Evolutionary conservation across 2,329 filamentous ascomycete species (phyloP).

Genomic region (Colletotrichum aenigma): DNA sequence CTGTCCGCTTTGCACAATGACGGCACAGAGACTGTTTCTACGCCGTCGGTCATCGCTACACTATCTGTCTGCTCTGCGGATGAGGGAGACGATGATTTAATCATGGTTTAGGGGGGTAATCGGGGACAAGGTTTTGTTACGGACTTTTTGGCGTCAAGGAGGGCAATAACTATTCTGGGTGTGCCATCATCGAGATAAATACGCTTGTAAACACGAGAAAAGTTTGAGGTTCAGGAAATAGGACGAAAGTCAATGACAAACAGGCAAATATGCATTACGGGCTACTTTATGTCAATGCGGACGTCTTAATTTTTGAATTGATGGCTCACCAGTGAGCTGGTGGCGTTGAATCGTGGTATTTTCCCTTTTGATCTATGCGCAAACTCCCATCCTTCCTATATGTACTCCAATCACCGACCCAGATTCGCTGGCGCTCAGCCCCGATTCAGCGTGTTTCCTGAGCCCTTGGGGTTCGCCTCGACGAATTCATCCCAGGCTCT

Average conservation of each 20-base stretch:
- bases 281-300: background rate
- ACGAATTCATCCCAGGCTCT: conserved; percentile 94
- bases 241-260: background rate
- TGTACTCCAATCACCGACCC: background rate
- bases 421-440: conserved; percentile 47
- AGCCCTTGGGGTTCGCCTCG: conserved; percentile 85
- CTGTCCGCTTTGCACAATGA: background rate
- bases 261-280: background rate
- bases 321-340: background rate
- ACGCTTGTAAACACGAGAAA: background rate
- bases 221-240: background rate
- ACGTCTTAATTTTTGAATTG: background rate
- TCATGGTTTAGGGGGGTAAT: background rate
- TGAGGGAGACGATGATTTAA: conserved; percentile 15
- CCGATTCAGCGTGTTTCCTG: conserved; percentile 83
- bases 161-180: background rate
- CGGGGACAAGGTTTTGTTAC: background rate
- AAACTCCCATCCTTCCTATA: background rate
- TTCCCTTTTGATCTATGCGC: background rate
- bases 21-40: background rate
- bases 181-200: background rate
- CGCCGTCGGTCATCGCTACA: background rate
- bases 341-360: background rate
- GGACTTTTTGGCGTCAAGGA: background rate
- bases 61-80: background rate